A percentile compares a stretch with the other conserved stretches of the same genome.
Evolutionary conservation across 495 filamentous ascomycete genomes (phyloP).

Genomic region (Cercophora sp.): DNA sequence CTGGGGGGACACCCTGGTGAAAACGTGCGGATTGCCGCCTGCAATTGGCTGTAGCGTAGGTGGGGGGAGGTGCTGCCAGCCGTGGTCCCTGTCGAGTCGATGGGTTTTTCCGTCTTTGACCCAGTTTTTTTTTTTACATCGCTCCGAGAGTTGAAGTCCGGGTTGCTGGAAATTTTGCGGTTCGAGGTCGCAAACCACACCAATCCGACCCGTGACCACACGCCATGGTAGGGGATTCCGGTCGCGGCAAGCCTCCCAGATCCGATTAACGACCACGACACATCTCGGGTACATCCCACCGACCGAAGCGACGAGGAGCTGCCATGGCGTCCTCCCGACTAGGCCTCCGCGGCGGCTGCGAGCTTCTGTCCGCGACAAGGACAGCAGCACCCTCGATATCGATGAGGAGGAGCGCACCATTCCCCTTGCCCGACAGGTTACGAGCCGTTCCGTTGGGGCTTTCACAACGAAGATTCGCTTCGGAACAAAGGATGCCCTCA

Average conservation of each 20-base stretch:
- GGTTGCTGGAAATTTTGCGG: not conserved
- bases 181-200: too few species aligned
- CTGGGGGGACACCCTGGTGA: not conserved
- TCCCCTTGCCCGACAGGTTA: too few species aligned
- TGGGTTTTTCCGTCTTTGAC: not conserved
- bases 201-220: too few species aligned
- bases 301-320: not conserved
- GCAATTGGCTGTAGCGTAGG: constrained; percentile 2
- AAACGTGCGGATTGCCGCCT: constrained; percentile 1
- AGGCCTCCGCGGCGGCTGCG: not conserved
- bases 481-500: too few species aligned
- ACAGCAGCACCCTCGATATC: not conserved
- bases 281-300: not conserved
- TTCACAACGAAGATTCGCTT: too few species aligned
- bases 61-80: not conserved
- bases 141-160: not conserved
- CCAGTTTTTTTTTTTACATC: not conserved
- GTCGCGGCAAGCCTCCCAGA: too few species aligned
- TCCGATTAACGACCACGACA: too few species aligned
- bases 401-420: too few species aligned
- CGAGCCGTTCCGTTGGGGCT: too few species aligned
- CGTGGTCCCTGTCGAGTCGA: not conserved
- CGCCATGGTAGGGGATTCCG: too few species aligned
- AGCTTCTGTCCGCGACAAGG: not conserved
- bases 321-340: constrained; percentile 1